A percentile compares a stretch with the other conserved stretches of the same genome.
Conservation (phyloP, 257 asterid genomes). For the Eustoma russellianum region DNA sequence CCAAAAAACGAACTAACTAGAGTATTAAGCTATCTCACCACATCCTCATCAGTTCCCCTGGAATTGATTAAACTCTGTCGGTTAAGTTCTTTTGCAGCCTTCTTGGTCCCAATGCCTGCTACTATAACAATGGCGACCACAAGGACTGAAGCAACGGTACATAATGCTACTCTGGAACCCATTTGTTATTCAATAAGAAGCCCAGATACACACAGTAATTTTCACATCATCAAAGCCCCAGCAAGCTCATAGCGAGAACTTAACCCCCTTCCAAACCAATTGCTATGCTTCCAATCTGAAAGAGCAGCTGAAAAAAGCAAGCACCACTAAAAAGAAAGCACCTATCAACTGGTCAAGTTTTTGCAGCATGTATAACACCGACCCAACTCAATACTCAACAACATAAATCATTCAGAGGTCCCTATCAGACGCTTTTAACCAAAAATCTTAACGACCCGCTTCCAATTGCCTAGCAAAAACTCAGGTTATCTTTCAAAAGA, state of each 20-base stretch:
- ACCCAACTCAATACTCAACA: constrained; percentile 14
- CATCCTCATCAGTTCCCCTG: constrained; percentile 36
- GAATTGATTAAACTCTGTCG: constrained; percentile 31
- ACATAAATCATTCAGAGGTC: constrained; percentile 14
- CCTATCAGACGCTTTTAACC: constrained; percentile 9
- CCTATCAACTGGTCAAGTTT: constrained; percentile 24
- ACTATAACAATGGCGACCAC: constrained; percentile 32
- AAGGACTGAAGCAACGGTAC: constrained; percentile 28
- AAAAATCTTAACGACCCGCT: constrained; percentile 18
- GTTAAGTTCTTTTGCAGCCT: constrained; percentile 29
- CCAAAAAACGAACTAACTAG: constrained; percentile 3
- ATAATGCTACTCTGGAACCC: constrained; percentile 28
- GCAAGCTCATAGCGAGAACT: constrained; percentile 13
- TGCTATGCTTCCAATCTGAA: constrained; percentile 7
- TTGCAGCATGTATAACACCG: constrained; percentile 20
- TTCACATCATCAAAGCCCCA: constrained; percentile 31
- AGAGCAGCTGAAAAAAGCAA: too few species aligned
- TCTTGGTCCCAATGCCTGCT: constrained; percentile 30
- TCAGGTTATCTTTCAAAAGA: too few species aligned
- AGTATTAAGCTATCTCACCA: constrained; percentile 33
- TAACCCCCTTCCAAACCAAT: constrained; percentile 9
- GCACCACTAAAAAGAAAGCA: neutral
- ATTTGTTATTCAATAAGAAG: constrained; percentile 41
- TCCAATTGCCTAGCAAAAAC: constrained; percentile 6
- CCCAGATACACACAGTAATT: constrained; percentile 23